Evolutionary conservation across 1,139 yeast species (phyloP).

Genomic region (Yamadazyma dushanensis): DNA sequence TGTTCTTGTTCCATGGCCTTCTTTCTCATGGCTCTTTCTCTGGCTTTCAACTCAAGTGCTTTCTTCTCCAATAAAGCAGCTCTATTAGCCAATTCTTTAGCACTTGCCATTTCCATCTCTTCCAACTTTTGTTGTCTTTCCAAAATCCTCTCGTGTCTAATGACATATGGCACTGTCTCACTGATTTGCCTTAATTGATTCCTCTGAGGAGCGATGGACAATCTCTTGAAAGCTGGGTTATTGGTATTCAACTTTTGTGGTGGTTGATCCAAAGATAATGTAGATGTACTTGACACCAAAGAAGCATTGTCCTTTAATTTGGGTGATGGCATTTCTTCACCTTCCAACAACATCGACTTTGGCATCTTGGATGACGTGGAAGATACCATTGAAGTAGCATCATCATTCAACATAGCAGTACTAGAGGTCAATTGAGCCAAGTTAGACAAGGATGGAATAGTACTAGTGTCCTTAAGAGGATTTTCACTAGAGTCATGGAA

Average conservation of each 20-base stretch:
- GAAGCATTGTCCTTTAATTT: conserved; percentile 28
- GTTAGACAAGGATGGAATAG: conserved; percentile 62
- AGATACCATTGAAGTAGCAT: conserved; percentile 25
- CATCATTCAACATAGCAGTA: conserved; percentile 12
- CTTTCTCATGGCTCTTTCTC: conserved; percentile 55
- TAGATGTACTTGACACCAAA: conserved; percentile 33
- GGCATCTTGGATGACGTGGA: conserved; percentile 25
- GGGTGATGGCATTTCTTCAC: conserved; percentile 30
- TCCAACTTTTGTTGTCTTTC: conserved; percentile 78
- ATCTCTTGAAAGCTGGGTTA: conserved; percentile 52
- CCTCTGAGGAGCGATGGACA: conserved; percentile 62
- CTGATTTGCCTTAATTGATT: conserved; percentile 72
- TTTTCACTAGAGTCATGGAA: conserved; percentile 32
- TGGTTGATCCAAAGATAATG: conserved; percentile 25
- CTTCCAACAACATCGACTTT: conserved; percentile 38
- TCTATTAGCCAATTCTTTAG: conserved; percentile 66
- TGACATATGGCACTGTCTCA: conserved; percentile 78
- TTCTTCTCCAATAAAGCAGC: conserved; percentile 76
- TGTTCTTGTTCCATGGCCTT: conserved; percentile 24
- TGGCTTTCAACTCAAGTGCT: conserved; percentile 70
- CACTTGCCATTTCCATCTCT: conserved; percentile 75
- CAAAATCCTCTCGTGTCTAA: conserved; percentile 71
- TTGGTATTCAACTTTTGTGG: conserved; percentile 31
- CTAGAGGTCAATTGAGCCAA: conserved; percentile 54
- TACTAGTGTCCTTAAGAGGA: conserved; percentile 19